Evolutionary conservation across 2,329 filamentous ascomycete genomes (phyloP), one percentile per base, ranked within the genome.

Genomic region (Bimuria novae-zelandiae): DNA sequence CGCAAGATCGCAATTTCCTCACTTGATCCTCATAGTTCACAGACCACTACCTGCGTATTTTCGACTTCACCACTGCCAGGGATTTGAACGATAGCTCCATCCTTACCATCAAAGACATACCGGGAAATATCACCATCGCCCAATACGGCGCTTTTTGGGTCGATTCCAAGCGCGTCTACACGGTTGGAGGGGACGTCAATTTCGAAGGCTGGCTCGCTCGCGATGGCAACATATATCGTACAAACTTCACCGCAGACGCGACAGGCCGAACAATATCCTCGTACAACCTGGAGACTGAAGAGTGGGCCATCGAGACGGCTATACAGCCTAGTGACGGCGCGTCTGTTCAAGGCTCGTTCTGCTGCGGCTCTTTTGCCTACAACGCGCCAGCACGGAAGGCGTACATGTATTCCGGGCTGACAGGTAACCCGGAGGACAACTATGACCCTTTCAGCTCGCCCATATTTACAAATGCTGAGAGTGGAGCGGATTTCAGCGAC

Each of bases 11-110:
- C n/a, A n/a, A 5, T 16, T 25, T 16, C 11, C 23, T 5, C 7
- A 7, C n/a, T 19, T 11, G n/a, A 11, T 19, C 7, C 33, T 36
- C 7, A 37, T 17, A 25, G 7, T 16, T 16, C 23, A 8, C 21
- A 59, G 56, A 59, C 33, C 53, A 54, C 37, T 59, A 54, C 43
- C 50, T 59, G 10, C 56, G 56, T 32, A 56, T 59, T 25, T 46
- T 39, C 37, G 50, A 59, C 41, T 56, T 59, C 47, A 56, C 56
- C 12, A 21, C 29, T 4, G 23, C 50, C 11, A 45, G 37, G n/a
- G 33, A 59, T 32, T 35, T 59, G 3, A 49, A 16, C 47, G 54
- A 59, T 23, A 23, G 39, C 4, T 45, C 42, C 4, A 50, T 58
- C 19, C 12, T 59, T 6, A 43, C 25, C 10, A 39, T 45, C 3